These are phyloP conservation scores for Schizopora paradoxa DNA, from an alignment of 1,284 basidiomycete genomes.

Conservation along the genomic window DNA sequence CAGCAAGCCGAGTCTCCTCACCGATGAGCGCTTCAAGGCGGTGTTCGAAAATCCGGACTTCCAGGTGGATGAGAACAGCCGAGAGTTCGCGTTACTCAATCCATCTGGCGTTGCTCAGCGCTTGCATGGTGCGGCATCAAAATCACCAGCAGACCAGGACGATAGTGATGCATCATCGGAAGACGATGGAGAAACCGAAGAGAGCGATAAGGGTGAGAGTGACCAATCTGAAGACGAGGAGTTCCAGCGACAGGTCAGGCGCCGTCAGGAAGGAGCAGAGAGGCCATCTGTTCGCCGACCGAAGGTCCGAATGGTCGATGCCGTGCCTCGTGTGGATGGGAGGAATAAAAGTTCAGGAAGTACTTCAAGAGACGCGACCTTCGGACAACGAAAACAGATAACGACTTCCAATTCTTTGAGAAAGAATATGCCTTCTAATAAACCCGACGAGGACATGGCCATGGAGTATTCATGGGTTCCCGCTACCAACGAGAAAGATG, in stretches of 20 bases:
- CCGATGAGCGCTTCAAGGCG: constrained; percentile 85
- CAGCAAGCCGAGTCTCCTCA: constrained; percentile 57
- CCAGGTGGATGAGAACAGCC: constrained; percentile 81
- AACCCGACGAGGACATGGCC: constrained; percentile 40
- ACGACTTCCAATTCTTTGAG: constrained; percentile 18
- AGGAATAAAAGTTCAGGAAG: background rate
- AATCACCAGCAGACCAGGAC: constrained; percentile 86
- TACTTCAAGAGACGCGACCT: constrained; percentile 41
- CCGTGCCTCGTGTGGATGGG: constrained; percentile 30
- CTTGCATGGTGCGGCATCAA: constrained; percentile 41
- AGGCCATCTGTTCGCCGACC: constrained; percentile 36
- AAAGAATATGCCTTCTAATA: constrained; percentile 9
- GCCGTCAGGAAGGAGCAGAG: constrained; percentile 35
- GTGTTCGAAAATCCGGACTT: constrained; percentile 95
- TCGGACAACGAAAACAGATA: constrained; percentile 57
- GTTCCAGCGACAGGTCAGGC: constrained; percentile 38
- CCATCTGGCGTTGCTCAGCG: constrained; percentile 69
- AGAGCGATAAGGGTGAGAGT: constrained; percentile 37
- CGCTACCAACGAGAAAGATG: constrained; percentile 26
- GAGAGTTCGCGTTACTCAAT: constrained; percentile 90
- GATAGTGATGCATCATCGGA: constrained; percentile 74
- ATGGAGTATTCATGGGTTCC: constrained; percentile 69
- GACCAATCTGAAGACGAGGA: constrained; percentile 33
- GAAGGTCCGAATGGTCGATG: constrained; percentile 28
- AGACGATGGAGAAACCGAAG: constrained; percentile 31